Percentiles rank a stretch among this genome's conserved stretches.
Conservation (phyloP, 2,329 filamentous ascomycete species). For the Thielaviopsis musarum region DNA sequence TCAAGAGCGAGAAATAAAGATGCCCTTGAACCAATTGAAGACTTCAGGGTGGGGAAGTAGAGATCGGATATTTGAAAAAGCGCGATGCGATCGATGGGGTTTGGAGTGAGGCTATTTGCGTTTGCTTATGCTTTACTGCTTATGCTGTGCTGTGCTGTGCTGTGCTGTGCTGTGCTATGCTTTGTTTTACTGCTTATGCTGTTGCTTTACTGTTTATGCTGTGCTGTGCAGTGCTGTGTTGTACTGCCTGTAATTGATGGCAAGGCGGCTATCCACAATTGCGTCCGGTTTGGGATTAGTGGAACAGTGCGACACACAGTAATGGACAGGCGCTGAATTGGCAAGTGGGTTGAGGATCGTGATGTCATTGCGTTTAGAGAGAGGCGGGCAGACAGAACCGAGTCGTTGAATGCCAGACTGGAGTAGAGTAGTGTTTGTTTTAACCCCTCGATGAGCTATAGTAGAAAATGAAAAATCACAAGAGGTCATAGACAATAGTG, state of each 20-base stretch:
- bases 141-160: background rate
- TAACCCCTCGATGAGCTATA: too few relatives aligned
- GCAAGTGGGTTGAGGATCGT: background rate
- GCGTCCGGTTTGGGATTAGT: background rate
- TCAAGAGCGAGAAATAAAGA: conserved; percentile 3
- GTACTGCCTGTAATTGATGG: background rate
- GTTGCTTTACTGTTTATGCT: background rate
- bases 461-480: too few relatives aligned
- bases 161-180: background rate
- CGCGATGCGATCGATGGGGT: background rate
- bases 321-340: background rate
- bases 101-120: background rate
- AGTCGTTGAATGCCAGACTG: too few relatives aligned
- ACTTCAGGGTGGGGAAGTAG: background rate
- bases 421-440: too few relatives aligned
- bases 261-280: background rate
- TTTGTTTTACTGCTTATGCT: background rate
- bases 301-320: background rate
- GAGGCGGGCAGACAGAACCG: background rate
- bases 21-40: background rate
- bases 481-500: too few relatives aligned
- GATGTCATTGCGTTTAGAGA: background rate
- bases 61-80: too few relatives aligned
- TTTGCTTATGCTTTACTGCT: background rate
- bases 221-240: background rate